These are phyloP conservation scores for Aspergillus egyptiacus DNA, from an alignment of 495 filamentous ascomycete genomes.

Conservation along the genomic window DNA sequence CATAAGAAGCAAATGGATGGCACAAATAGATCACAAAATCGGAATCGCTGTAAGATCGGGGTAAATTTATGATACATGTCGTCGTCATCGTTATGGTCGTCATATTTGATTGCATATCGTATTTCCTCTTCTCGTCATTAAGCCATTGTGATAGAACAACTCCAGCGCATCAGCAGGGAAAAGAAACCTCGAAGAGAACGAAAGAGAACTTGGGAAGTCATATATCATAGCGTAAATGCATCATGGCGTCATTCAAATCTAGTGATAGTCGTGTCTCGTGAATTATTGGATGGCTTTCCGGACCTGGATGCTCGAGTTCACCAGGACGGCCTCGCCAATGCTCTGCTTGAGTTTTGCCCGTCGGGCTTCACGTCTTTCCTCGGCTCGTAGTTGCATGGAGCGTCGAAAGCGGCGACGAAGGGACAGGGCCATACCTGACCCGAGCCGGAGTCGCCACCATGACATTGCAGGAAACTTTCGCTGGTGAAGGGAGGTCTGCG, in stretches of 20 bases:
- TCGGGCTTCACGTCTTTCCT: constrained; percentile 52
- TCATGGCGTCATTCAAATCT: constrained; percentile 12
- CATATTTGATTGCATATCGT: background rate
- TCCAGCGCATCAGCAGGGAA: constrained; percentile 1
- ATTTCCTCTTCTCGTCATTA: background rate
- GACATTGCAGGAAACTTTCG: constrained; percentile 40
- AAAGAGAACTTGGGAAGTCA: constrained; percentile 10
- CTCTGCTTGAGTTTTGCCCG: constrained; percentile 59
- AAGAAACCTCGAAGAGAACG: background rate
- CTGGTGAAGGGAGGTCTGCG: constrained; percentile 29
- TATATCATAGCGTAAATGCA: constrained; percentile 18
- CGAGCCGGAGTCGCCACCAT: constrained; percentile 44
- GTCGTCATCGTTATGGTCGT: constrained; percentile 5
- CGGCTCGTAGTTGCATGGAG: constrained; percentile 53
- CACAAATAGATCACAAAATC: background rate
- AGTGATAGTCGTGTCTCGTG: constrained; percentile 5
- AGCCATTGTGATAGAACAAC: background rate
- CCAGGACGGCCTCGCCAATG: constrained; percentile 47
- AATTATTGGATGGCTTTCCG: constrained; percentile 3
- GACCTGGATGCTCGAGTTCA: constrained; percentile 28
- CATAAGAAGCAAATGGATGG: constrained; percentile 10
- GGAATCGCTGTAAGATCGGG: background rate
- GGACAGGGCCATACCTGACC: constrained; percentile 48
- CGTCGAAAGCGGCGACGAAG: constrained; percentile 50
- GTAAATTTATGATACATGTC: constrained; percentile 3